These are phyloP conservation scores for Sextonia rubra DNA, from an alignment of 164 flowering plant species.

Conservation along the genomic window DNA sequence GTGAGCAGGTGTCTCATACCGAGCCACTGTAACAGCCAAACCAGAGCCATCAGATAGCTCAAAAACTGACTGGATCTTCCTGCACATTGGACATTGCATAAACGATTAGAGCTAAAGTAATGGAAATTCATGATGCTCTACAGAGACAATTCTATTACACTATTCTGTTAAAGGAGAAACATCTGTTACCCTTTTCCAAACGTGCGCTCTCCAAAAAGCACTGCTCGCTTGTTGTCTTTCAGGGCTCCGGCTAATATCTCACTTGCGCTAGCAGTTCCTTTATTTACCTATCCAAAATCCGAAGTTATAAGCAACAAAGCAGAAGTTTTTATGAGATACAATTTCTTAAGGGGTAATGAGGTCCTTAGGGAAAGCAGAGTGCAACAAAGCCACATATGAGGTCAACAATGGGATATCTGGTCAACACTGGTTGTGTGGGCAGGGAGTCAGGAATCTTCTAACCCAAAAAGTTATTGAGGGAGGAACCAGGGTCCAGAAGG, in stretches of 20 bases:
- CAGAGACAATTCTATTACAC: no score
- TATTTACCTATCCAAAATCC: constrained; percentile 65
- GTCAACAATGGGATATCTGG: background rate
- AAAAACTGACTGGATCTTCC: constrained; percentile 82
- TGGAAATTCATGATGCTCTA: background rate
- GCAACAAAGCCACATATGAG: background rate
- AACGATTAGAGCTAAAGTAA: constrained; percentile 2
- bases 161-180: background rate
- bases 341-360: background rate
- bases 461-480: background rate
- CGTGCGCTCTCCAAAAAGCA: constrained; percentile 86
- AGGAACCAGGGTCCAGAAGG: no score
- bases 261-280: constrained; percentile 98
- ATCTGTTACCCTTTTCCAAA: constrained; percentile 86
- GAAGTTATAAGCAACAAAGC: background rate
- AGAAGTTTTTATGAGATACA: background rate
- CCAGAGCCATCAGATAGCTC: constrained; percentile 98
- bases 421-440: background rate
- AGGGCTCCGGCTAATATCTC: constrained; percentile 97
- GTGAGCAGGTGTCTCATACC: constrained; percentile 97
- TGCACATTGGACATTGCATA: constrained; percentile 10
- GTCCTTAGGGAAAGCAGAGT: background rate
- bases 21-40: constrained; percentile 94
- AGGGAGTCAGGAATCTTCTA: background rate
- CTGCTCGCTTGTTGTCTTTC: constrained; percentile 96